Evolutionary conservation across 176 grass and related monocot species (phyloP), one percentile per base, ranked within the genome.

Genomic region (Aegilops tauschii): DNA sequence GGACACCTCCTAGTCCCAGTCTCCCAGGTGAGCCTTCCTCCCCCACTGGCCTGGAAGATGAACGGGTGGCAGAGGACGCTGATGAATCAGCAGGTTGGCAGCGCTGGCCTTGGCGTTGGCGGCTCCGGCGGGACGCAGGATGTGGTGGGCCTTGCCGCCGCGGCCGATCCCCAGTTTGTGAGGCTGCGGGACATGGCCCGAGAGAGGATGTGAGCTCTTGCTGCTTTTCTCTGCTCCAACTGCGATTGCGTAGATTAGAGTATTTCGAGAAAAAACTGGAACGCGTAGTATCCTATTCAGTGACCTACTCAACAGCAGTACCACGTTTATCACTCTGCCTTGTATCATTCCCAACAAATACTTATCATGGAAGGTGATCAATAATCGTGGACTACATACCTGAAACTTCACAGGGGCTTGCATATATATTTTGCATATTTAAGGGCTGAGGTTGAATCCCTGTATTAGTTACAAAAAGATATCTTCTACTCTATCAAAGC

Each of bases 131-230:
- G 85, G 28, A 35, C 84, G 86, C 91, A 86, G 59, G 83, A 92
- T 79, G 77, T 62, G 12, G 74, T 70, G 5, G 79, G 79, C 52
- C 34, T 92, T 10, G 23, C 25, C 45, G 73, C 34, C 5, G 82
- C 18, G 29, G 70, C 52, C 5, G 96, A 98, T 16, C 12, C 75
- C 25, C 81, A 95, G 12, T 86, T 95, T 69, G 65, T 77, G 11
- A 21, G 56, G 17, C 0, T 84, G 35, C 93, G 96, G 12, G 61
- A 17, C 34, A n/a, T 0, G n/a, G 82, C 84, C 90, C 88, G 85
- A 4, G 7, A 85, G 0, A 90, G 65, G 78, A 94, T 98, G 96
- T 98, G 91, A 92, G 86, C 9, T 29, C 45, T 52, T 32, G 16
- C 76, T 87, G 45, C 69, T 91, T 27, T 73, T 73, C 6, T 73